phyloP scores from a whole-genome alignment of 306 rosid genomes.

The Phaseolus lunatus region DNA sequence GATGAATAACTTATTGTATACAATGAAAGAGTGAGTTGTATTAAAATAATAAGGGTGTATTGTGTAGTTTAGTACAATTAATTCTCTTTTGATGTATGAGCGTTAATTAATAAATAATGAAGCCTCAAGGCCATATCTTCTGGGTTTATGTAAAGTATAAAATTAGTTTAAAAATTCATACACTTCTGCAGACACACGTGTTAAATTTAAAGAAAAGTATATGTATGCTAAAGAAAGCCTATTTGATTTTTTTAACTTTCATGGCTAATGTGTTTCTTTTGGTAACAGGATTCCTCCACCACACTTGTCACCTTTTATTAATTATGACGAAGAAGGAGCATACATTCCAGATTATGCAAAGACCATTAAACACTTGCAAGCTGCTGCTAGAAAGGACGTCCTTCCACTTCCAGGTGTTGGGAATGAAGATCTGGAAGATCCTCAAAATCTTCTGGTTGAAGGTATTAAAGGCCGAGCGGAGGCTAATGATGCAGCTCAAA shows the following conservation, averaged over 20 bases:
- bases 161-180: background rate
- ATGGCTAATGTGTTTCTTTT: conserved; percentile 16
- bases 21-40: background rate
- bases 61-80: background rate
- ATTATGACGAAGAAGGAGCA: conserved; percentile 81
- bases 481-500: conserved; percentile 84
- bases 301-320: conserved; percentile 90
- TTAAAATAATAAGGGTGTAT: background rate
- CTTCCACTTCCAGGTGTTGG: conserved; percentile 86
- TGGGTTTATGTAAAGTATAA: background rate
- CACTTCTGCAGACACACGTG: background rate
- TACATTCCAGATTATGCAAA: conserved; percentile 93
- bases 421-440: conserved; percentile 81
- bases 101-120: background rate
- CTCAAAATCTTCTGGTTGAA: conserved; percentile 74
- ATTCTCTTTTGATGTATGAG: background rate
- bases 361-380: conserved; percentile 74
- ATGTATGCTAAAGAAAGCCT: background rate
- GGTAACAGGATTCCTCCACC: conserved; percentile 83
- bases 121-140: background rate
- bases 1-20: background rate
- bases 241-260: background rate
- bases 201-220: background rate
- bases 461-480: conserved; percentile 81
- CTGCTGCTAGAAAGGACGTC: conserved; percentile 73